phyloP scores from a whole-genome alignment of 208 protist genomes.

The Leishmania tarentolae region DNA sequence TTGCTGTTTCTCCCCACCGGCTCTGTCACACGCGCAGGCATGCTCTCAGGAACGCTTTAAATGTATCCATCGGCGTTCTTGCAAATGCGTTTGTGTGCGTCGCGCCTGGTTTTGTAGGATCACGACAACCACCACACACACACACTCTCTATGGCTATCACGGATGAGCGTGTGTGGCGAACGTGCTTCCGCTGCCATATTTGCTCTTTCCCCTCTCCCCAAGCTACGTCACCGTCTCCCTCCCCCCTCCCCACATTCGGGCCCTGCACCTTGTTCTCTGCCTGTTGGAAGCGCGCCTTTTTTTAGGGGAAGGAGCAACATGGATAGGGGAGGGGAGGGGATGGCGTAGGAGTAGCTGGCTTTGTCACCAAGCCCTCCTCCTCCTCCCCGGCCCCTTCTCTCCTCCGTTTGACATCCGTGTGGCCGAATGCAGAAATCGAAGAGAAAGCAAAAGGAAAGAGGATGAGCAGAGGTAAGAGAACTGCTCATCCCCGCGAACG shows the following conservation, averaged over 20 bases:
- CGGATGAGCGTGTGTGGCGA: background rate
- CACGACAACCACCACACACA: background rate
- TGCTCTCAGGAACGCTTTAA: background rate
- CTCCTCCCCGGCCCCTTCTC: background rate
- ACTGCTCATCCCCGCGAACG: background rate
- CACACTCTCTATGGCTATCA: background rate
- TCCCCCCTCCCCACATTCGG: background rate
- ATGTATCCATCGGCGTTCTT: background rate
- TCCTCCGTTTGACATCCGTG: background rate
- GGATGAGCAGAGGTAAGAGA: background rate
- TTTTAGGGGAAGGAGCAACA: too few species aligned
- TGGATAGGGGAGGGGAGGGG: too few species aligned
- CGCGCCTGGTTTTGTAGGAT: background rate
- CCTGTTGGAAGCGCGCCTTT: background rate
- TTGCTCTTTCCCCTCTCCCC: background rate
- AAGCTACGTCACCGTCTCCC: background rate
- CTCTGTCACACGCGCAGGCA: background rate
- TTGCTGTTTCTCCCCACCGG: slow-evolving; percentile 2
- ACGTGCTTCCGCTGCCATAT: background rate
- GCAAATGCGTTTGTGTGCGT: background rate
- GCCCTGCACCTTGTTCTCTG: background rate
- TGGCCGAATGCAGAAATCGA: background rate
- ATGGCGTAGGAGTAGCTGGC: background rate
- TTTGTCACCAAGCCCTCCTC: background rate
- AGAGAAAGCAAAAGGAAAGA: background rate